Base-by-base conservation (phyloP, 495 filamentous ascomycete species). In the Aspergillus ostianus region DNA sequence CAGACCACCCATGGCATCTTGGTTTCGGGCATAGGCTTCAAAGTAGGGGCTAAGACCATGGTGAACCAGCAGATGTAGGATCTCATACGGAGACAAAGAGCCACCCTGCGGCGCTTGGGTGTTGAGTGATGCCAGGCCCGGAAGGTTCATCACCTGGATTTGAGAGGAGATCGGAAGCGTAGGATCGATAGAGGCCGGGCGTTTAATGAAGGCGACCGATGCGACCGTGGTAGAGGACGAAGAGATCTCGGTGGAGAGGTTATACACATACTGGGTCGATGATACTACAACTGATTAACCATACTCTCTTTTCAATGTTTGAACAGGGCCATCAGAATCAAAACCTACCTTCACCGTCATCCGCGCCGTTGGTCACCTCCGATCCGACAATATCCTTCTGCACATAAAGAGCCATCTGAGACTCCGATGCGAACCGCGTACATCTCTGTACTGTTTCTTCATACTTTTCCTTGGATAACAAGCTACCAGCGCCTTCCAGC, bases 41-140 rank as follows among this genome's bases (percentile, higher is more conserved):
- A 99, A 97, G 70, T 96, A 96, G 51, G 94, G 95, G 60, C 87
- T 90, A 67, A 99, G 76, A 62, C 88, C 91, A 60, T 89, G 84
- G 69, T 95, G 93, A 51, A 99, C 83, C 57, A 96, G 79, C 44
- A 93, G 88, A 72, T 96, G 92, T 23, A 98, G 75, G 59, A 91
- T 86, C 68, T 97, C 92, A 71, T 89, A 97, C 17, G 93, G 93
- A n/a, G 92, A 93, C 47, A 85, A 75, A 19, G 88, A 81, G 48
- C 81, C 81, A 45, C 84, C 84, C 69, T 92, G 87, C 53, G 89
- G 87, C 49, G 84, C 80, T 29, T 83, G 77, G 47, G 82, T 86
- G 63, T 81, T 84, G 19, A 89, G 77, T 50, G 84, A 82, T 23
- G 87, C 85, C 13, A 85, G 78, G 50, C 92, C 92, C 0, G 94